Conservation (phyloP, 768 basidiomycete genomes). For the Gelatoporia subvermispora region DNA sequence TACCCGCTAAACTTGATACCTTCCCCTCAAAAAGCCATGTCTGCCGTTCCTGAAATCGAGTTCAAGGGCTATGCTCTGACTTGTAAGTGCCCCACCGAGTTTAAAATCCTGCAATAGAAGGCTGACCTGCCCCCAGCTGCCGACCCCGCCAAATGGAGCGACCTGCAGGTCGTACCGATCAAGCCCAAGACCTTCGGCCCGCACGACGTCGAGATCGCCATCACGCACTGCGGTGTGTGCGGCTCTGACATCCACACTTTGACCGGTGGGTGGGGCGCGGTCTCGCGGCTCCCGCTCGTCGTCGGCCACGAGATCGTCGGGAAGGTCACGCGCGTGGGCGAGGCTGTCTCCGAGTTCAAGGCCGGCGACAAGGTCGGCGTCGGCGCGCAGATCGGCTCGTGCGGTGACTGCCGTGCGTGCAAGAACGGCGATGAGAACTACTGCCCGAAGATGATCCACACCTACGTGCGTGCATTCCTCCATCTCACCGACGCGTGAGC, state of each 20-base stretch:
- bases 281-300: conserved; percentile 12
- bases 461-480: conserved; percentile 27
- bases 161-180: conserved; percentile 39
- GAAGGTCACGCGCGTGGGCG: conserved; percentile 43
- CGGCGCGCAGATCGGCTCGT: conserved; percentile 45
- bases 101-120: too few relatives aligned
- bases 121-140: not conserved
- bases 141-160: conserved; percentile 26
- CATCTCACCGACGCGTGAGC: not conserved
- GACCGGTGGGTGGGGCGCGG: conserved; percentile 30
- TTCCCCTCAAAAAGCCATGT: not conserved
- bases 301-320: conserved; percentile 51
- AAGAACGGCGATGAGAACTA: conserved; percentile 50
- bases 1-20: too few relatives aligned
- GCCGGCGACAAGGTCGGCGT: conserved; percentile 53
- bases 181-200: conserved; percentile 47
- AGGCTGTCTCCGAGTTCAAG: conserved; percentile 47
- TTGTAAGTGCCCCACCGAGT: not conserved
- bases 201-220: conserved; percentile 50
- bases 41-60: not conserved
- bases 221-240: conserved; percentile 43
- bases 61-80: not conserved
- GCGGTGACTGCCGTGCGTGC: conserved; percentile 43
- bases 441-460: conserved; percentile 38
- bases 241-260: conserved; percentile 46